A percentile compares a stretch with the other conserved stretches of the same genome.
These are phyloP conservation scores for Chrysoporthe cubensis DNA, from an alignment of 2,329 filamentous ascomycete genomes.

Conservation along the genomic window DNA sequence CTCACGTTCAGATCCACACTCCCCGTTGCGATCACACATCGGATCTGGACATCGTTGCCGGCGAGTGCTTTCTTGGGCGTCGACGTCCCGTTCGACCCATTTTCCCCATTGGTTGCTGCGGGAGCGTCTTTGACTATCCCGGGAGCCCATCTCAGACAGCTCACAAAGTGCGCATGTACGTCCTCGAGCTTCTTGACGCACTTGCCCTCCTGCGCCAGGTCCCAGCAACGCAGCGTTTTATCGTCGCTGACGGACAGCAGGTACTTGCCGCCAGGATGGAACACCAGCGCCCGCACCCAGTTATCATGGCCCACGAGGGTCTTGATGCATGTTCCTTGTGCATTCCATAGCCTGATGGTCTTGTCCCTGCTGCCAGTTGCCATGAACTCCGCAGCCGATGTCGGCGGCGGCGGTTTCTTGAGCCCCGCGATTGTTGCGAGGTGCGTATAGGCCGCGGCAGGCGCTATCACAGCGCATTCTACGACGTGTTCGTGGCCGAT, in stretches of 20 bases:
- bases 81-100: constrained; percentile 44
- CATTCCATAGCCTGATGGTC: constrained; percentile 87
- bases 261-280: constrained; percentile 92
- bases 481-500: constrained; percentile 85
- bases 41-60: constrained; percentile 64
- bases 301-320: constrained; percentile 89
- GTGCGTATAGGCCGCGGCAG: constrained; percentile 75
- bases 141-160: constrained; percentile 86
- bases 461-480: constrained; percentile 86
- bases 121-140: constrained; percentile 66
- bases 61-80: constrained; percentile 51
- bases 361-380: constrained; percentile 91
- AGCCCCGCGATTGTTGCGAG: constrained; percentile 77
- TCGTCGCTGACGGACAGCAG: constrained; percentile 86
- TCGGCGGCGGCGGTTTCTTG: constrained; percentile 77
- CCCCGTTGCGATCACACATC: constrained; percentile 85
- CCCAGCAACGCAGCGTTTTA: constrained; percentile 93
- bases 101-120: constrained; percentile 43
- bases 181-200: constrained; percentile 82
- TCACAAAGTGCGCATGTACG: constrained; percentile 83
- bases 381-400: constrained; percentile 81
- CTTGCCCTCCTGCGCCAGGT: constrained; percentile 85
- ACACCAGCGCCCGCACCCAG: constrained; percentile 85
- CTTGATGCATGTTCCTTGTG: constrained; percentile 81
- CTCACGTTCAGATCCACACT: constrained; percentile 81